Evolutionary conservation across 768 basidiomycete genomes (phyloP), one percentile per base, ranked within the genome.

Genomic region (Suillus tomentosus): DNA sequence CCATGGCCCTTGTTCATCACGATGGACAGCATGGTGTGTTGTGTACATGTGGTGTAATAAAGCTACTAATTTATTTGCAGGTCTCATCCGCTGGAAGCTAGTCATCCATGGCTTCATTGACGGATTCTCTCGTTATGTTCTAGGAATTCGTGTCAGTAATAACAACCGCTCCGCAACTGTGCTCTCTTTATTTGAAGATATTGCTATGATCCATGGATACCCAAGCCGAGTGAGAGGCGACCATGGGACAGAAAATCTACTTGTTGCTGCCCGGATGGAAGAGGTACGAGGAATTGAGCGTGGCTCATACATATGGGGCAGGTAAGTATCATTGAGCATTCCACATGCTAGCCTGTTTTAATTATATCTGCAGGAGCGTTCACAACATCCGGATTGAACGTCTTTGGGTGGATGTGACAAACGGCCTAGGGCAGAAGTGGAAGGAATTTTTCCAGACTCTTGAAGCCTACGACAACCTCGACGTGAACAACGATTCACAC

Each of bases 401-500:
- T 0, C 68, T 84, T 0, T 83, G 82, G 82, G 74, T 81, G 11
- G 81, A 84, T 51, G 72, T 80, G 37, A 79, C 80, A 0, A 47
- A 62, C 0, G 74, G 79, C 10, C 82, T 84, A 74, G 77, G 68
- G 0, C 68, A 72, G 1, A 50, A 48, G 10, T 84, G 83, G 83
- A 45, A 72, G 0, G 79, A 75, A 0, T 83, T 84, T 62, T 85
- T 85, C 55, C 66, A 58, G 0, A 67, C 71, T 0, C 72, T 84
- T 0, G 80, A 81, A 57, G 15, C 61, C 0, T 59, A 71, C 0
- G 79, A 84, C 65, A 24, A 53, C 5, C 74, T 85, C 0, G 70
- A 83, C 48, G n/a, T 61, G 0, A 60, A 63, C 0, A 70, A 81
- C 24, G 61, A 31, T 0, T 10, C 60, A 14, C 82, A 84, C 63